Conservation (phyloP, 306 rosid genomes). For the Vigna mungo region DNA sequence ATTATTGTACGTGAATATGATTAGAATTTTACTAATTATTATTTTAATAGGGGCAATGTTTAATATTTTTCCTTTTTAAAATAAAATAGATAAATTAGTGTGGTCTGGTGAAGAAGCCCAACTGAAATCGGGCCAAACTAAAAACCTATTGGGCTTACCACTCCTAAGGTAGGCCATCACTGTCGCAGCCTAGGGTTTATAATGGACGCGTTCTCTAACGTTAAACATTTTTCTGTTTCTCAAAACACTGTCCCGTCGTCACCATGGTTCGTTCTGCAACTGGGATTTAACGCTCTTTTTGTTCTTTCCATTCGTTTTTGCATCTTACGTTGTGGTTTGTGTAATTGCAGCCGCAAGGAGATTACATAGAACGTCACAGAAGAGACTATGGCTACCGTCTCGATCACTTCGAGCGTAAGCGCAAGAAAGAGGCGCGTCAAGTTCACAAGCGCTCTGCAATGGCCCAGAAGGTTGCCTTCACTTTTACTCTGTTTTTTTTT, state of each 20-base stretch:
- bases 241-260: background rate
- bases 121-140: background rate
- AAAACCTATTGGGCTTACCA: background rate
- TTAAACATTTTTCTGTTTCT: constrained; percentile 5
- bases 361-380: constrained; percentile 89
- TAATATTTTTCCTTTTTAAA: too few relatives aligned
- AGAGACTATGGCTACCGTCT: constrained; percentile 85
- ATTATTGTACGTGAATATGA: too few relatives aligned
- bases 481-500: background rate
- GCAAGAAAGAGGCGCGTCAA: constrained; percentile 91
- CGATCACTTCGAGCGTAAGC: constrained; percentile 90
- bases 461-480: constrained; percentile 75
- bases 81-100: too few relatives aligned
- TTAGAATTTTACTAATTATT: too few relatives aligned
- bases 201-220: background rate
- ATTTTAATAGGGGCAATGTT: too few relatives aligned
- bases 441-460: constrained; percentile 77
- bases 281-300: background rate
- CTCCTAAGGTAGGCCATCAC: background rate
- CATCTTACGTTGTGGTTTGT: background rate
- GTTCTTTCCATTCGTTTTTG: background rate
- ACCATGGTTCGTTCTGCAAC: constrained; percentile 46
- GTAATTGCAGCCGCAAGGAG: constrained; percentile 87
- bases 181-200: constrained; percentile 32
- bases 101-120: background rate